These are phyloP conservation scores for Pleurotus sapidus DNA, from an alignment of 768 basidiomycete genomes.

Conservation along the genomic window DNA sequence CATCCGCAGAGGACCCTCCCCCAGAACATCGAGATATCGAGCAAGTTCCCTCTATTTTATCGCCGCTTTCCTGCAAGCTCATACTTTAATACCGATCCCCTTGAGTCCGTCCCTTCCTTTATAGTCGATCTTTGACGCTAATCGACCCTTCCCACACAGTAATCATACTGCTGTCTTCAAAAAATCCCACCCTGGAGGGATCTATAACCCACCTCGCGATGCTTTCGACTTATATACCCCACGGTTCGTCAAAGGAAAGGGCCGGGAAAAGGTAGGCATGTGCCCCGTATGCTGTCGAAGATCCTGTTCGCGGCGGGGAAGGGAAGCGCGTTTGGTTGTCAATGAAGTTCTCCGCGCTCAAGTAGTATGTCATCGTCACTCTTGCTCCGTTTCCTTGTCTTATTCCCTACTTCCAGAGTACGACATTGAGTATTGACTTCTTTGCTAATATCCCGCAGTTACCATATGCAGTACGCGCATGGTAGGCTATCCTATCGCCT, in stretches of 20 bases:
- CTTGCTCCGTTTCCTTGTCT: background rate
- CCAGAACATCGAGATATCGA: slow-evolving; percentile 38
- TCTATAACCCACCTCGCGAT: slow-evolving; percentile 57
- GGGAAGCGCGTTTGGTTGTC: slow-evolving; percentile 67
- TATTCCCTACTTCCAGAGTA: no score
- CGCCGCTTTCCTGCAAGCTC: slow-evolving; percentile 67
- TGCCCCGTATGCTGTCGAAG: slow-evolving; percentile 78
- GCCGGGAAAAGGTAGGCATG: slow-evolving; percentile 65
- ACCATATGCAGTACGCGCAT: slow-evolving; percentile 81
- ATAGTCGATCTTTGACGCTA: background rate
- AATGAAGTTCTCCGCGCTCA: slow-evolving; percentile 81
- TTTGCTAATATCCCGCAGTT: slow-evolving; percentile 37
- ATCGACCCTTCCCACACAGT: background rate
- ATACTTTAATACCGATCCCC: slow-evolving; percentile 32
- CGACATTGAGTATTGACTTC: no score
- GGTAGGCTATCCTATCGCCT: slow-evolving; percentile 36
- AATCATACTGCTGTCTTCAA: slow-evolving; percentile 21
- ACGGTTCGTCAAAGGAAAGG: slow-evolving; percentile 70
- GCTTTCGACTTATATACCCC: slow-evolving; percentile 75
- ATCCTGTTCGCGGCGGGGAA: slow-evolving; percentile 56
- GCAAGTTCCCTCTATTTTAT: slow-evolving; percentile 62
- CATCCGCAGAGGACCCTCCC: slow-evolving; percentile 52
- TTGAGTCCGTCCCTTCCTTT: slow-evolving; percentile 1
- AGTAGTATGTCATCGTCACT: slow-evolving; percentile 50
- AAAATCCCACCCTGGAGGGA: slow-evolving; percentile 40